A percentile compares a stretch with the other conserved stretches of the same genome.
Conservation (phyloP, 202 grass and related monocot genomes). For the Carex arenaria region DNA sequence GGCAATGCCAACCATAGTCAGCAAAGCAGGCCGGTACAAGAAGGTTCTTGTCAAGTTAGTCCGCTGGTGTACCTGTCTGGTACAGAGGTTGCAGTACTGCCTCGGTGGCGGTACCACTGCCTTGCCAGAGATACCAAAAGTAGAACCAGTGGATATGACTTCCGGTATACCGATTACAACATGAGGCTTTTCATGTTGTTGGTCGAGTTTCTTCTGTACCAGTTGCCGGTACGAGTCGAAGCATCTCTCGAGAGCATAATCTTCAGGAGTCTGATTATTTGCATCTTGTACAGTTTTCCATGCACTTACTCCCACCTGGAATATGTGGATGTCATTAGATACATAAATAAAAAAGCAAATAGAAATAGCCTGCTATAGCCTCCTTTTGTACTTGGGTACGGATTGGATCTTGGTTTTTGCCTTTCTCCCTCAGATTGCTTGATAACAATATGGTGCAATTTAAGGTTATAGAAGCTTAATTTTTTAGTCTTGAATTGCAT, state of each 20-base stretch:
- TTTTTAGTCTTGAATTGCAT: neutral
- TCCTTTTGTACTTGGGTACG: neutral
- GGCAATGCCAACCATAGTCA: slow-evolving; percentile 76
- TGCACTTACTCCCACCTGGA: slow-evolving; percentile 67
- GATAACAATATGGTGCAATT: neutral
- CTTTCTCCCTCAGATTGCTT: neutral
- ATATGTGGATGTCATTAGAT: neutral
- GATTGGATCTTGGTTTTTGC: neutral
- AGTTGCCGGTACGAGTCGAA: slow-evolving; percentile 58
- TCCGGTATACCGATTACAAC: slow-evolving; percentile 62
- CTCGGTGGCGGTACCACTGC: slow-evolving; percentile 27
- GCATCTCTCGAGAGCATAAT: slow-evolving; percentile 56
- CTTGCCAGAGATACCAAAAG: slow-evolving; percentile 44
- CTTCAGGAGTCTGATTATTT: slow-evolving; percentile 68
- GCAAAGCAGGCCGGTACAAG: slow-evolving; percentile 86
- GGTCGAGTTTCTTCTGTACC: slow-evolving; percentile 83
- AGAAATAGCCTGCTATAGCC: neutral
- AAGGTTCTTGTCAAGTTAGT: slow-evolving; percentile 42
- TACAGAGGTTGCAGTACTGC: slow-evolving; percentile 59
- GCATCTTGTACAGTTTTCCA: slow-evolving; percentile 63
- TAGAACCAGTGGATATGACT: slow-evolving; percentile 32
- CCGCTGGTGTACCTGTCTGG: slow-evolving; percentile 33
- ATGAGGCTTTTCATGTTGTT: slow-evolving; percentile 42
- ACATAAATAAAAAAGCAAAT: neutral
- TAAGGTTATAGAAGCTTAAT: neutral